These are phyloP conservation scores for Jamesozyma spencerorum DNA, from an alignment of 805 yeast genomes.

Conservation along the genomic window DNA sequence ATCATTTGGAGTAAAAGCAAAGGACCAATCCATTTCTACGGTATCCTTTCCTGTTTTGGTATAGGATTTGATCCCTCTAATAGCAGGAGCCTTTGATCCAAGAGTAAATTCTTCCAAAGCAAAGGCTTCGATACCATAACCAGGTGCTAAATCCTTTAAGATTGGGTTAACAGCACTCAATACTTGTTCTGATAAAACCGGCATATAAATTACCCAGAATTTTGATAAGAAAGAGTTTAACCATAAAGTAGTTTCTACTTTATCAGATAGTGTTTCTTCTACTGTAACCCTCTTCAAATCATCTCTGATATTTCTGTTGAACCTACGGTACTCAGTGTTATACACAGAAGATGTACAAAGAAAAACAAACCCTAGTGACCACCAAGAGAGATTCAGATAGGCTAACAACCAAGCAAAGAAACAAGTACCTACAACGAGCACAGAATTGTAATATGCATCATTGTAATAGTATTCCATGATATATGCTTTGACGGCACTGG, in stretches of 20 bases:
- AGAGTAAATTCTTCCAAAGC: conserved; percentile 68
- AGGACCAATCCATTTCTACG: conserved; percentile 79
- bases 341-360: conserved; percentile 58
- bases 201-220: conserved; percentile 86
- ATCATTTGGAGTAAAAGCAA: conserved; percentile 73
- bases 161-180: conserved; percentile 58
- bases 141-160: conserved; percentile 66
- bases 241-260: conserved; percentile 74
- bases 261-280: conserved; percentile 52
- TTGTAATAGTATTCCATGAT: conserved; percentile 60
- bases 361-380: conserved; percentile 51
- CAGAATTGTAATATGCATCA: conserved; percentile 65
- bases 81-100: conserved; percentile 73
- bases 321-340: conserved; percentile 64
- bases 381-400: conserved; percentile 52
- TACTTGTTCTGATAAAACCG: conserved; percentile 70
- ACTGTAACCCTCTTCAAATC: conserved; percentile 61
- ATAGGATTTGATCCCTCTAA: conserved; percentile 62
- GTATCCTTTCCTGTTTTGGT: conserved; percentile 57
- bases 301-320: conserved; percentile 64
- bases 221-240: conserved; percentile 65
- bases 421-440: conserved; percentile 58
- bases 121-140: conserved; percentile 69
- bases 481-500: conserved; percentile 44
- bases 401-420: conserved; percentile 64